Evolutionary conservation across 768 basidiomycete genomes (phyloP).

Genomic region (Boletales sp.): DNA sequence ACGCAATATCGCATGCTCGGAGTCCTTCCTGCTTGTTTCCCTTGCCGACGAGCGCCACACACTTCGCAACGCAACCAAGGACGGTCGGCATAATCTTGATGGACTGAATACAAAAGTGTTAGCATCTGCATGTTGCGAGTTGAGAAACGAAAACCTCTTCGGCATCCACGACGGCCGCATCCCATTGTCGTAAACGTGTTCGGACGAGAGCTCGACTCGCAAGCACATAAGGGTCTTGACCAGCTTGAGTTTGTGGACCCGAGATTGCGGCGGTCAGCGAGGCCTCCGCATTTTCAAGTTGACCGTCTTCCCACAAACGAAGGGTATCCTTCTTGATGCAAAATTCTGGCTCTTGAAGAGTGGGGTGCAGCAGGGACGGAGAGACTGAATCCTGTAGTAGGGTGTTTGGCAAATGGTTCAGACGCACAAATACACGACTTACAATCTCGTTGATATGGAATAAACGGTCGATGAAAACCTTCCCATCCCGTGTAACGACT

Average conservation of each 20-base stretch:
- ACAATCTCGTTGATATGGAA: not conserved
- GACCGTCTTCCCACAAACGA: not conserved
- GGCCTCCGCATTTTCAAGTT: not conserved
- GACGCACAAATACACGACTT: not conserved
- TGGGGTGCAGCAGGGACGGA: not conserved
- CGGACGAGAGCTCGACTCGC: slow-evolving; percentile 5
- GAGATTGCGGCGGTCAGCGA: not conserved
- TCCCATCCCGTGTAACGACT: not conserved
- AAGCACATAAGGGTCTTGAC: not conserved
- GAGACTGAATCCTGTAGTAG: too few species aligned
- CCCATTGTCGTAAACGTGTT: slow-evolving; percentile 2
- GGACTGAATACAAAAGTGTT: not conserved
- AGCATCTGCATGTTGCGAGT: not conserved
- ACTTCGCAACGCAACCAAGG: slow-evolving; percentile 5
- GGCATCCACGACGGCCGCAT: slow-evolving; percentile 1
- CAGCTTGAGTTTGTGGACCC: not conserved
- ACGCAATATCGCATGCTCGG: not conserved
- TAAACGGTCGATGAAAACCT: not conserved
- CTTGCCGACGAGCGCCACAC: not conserved
- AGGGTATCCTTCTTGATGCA: not conserved
- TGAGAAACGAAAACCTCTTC: not conserved
- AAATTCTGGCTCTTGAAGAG: not conserved
- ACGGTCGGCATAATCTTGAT: not conserved
- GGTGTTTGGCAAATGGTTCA: too few species aligned
- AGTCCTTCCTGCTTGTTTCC: not conserved